Base-by-base conservation (phyloP, 441 rosid genomes). In the Hura crepitans region DNA sequence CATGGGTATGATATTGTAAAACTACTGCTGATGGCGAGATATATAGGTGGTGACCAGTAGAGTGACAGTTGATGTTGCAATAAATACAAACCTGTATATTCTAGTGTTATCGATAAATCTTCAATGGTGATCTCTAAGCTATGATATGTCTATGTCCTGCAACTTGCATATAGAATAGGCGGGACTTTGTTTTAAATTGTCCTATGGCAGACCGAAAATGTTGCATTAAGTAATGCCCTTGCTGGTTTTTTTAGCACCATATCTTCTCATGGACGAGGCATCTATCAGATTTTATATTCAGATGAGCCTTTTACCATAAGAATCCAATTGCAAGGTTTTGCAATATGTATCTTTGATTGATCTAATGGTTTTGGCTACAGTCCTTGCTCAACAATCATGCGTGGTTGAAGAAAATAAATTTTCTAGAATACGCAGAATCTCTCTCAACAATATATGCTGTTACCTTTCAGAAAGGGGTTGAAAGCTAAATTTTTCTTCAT, bases 51-150 rank as follows among this genome's bases (percentile, higher is more conserved):
- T 50, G 55, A 17, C 9, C 55, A 55, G 18, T 30, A 56, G 30
- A 22, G 30, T 62, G 33, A 66, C 17, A n/a, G 65, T 64, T 47
- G 22, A 51, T 20, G 61, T 33, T 35, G 57, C 37, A 56, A 42
- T 22, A 55, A 22, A 23, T 42, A 30, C 54, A 49, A 20, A 22
- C 45, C 8, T 64, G 30, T 9, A 13, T 57, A 28, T 55, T 43
- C 12, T 42, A 15, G 18, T 9, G 8, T 5, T 37, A 31, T 20
- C 57, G 25, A 22, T 18, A 23, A 35, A 11, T 50, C 7, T 51
- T 5, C 50, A 51, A 17, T 65, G n/a, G 5, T 42, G 27, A 55
- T 47, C 20, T 53, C 15, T 61, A 23, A 49, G 22, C 56, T 63
- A 61, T 27, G 12, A n/a, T 27, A n/a, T 27, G 9, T 28, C 27